A percentile compares a stretch with the other conserved stretches of the same genome.
Conservation (phyloP, 139 green algal genomes). For the Micractinium sp. region DNA sequence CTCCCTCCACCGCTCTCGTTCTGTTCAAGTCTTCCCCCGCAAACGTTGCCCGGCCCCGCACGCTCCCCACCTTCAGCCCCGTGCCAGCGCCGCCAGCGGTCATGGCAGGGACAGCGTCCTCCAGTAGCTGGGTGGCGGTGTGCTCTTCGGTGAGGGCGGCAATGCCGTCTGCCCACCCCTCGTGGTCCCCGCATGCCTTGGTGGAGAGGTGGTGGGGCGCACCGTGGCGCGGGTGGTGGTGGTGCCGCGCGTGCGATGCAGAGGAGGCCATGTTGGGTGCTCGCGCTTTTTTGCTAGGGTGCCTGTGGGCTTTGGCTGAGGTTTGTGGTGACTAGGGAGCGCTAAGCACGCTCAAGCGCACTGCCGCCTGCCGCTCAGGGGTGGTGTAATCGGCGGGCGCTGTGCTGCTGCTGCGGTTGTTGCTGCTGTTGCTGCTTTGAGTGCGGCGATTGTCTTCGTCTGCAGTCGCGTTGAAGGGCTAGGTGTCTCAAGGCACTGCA, state of each 20-base stretch:
- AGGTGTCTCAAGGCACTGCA: constrained; percentile 2
- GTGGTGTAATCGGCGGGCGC: constrained; percentile 1
- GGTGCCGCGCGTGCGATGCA: neutral
- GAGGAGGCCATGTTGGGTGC: neutral
- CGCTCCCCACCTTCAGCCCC: neutral
- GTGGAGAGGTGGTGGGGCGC: constrained; percentile 35
- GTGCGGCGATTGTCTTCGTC: constrained; percentile 7
- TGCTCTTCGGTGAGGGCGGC: constrained; percentile 57
- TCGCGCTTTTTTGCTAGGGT: neutral
- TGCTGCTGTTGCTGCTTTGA: neutral
- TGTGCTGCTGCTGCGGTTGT: neutral
- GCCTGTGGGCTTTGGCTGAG: too few relatives aligned
- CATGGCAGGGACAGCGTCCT: neutral
- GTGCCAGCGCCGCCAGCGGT: too few relatives aligned
- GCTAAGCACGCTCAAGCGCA: too few relatives aligned
- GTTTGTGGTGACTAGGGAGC: neutral
- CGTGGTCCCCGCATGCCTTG: neutral
- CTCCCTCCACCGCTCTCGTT: too few relatives aligned
- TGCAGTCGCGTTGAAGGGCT: neutral
- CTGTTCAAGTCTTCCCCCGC: too few relatives aligned
- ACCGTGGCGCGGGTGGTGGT: neutral
- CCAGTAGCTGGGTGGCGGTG: constrained; percentile 48
- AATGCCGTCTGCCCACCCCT: constrained; percentile 76
- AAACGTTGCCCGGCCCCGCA: neutral
- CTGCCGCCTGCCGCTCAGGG: neutral